Evolutionary conservation across 108 stramenopile species (phyloP).

Genomic region (Pseudonitzschia multiseries): DNA sequence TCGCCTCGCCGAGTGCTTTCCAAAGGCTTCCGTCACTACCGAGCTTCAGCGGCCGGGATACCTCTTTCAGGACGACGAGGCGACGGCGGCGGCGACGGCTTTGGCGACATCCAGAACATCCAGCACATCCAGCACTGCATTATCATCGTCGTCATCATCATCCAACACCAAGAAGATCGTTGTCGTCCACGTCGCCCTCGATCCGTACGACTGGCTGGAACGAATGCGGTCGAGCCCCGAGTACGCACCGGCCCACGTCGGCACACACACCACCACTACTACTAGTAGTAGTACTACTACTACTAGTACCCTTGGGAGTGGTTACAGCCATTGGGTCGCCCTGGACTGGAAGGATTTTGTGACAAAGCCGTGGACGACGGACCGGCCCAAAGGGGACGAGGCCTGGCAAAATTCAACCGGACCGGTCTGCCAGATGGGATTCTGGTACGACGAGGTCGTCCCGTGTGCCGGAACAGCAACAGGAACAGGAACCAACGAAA

Average conservation of each 20-base stretch:
- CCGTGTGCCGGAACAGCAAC: conserved; percentile 20
- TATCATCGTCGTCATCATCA: too few species aligned
- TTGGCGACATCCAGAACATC: too few species aligned
- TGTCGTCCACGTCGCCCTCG: conserved; percentile 44
- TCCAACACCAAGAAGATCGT: too few species aligned
- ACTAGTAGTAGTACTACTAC: too few species aligned
- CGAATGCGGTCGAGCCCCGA: conserved; percentile 52
- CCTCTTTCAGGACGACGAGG: conserved; percentile 47
- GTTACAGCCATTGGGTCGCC: conserved; percentile 8
- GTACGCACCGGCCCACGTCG: conserved; percentile 48
- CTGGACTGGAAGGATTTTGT: conserved; percentile 55
- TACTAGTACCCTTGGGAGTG: too few species aligned
- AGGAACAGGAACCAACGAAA: too few species aligned
- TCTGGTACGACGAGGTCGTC: conserved; percentile 41
- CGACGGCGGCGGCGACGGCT: too few species aligned
- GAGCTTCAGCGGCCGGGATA: conserved; percentile 44
- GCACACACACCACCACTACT: neutral
- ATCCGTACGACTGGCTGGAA: conserved; percentile 59
- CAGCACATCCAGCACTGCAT: too few species aligned
- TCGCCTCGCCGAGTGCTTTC: conserved; percentile 46
- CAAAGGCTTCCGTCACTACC: conserved; percentile 28
- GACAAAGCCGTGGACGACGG: conserved; percentile 44
- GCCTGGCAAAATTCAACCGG: conserved; percentile 20
- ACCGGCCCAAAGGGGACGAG: conserved; percentile 44
- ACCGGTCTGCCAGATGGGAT: conserved; percentile 38